Evolutionary conservation across 805 yeast genomes (phyloP), one percentile per base, ranked within the genome.

Genomic region (Metschnikowia peoriensis): DNA sequence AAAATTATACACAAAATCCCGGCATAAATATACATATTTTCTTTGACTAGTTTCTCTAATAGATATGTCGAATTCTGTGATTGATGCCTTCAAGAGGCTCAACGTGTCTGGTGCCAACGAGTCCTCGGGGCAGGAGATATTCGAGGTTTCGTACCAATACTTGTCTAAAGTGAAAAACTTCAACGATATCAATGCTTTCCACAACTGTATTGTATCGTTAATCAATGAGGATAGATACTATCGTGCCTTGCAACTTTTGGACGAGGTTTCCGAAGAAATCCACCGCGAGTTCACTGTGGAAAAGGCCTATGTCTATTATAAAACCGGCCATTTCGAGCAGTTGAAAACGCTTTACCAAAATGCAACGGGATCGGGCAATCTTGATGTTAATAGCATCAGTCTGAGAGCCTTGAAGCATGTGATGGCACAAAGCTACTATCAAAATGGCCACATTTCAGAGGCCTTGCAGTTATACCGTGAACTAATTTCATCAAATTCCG

Each of bases 271-370:
- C 1, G 71, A 70, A 15, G 75, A 71, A 7, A 63, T 73, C 32
- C 69, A 68, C 11, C 61, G 56, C 14, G 63, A 65, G 22, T 68
- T 79, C 34, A 61, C 75, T 1, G 62, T 85, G 53, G 88, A 83
- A 61, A 70, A 73, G 29, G 83, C 85, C 2, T 86, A 87, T 60
- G 71, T 84, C 7, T 77, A 77, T 61, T 86, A 87, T 67, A 81
- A 84, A 56, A 60, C 78, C 6, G 88, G 85, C 17, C 63, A 76
- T 44, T 65, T 76, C 34, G 71, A 58, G 7, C 60, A 50, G 38
- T 57, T 66, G 46, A 52, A 65, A 37, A 51, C 63, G 38, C 53
- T 58, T 12, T 59, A 54, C 53, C 41, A 47, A 28, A 28, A 48
- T n/a, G 29, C 51, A 6, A 34, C 16, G 6, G 22, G 9, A n/a